Evolutionary conservation across 306 rosid genomes (phyloP).

Genomic region (Cotoneaster glaucophyllus): DNA sequence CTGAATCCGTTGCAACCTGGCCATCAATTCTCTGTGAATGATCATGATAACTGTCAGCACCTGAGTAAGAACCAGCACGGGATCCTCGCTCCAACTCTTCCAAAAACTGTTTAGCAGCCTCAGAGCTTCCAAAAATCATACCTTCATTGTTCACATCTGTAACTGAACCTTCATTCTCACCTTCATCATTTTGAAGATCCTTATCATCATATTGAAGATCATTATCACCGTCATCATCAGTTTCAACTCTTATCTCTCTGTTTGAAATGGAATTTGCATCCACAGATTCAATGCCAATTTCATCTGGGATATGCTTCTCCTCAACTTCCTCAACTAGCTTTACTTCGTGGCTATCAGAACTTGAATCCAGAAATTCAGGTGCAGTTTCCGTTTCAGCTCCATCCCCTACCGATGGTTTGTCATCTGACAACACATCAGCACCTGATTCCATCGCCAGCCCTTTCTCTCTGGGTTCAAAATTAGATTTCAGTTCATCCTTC

Average conservation of each 20-base stretch:
- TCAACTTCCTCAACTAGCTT: slow-evolving; percentile 30
- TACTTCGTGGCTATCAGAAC: slow-evolving; percentile 17
- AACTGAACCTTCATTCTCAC: slow-evolving; percentile 30
- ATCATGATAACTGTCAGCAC: slow-evolving; percentile 48
- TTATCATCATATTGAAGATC: not conserved
- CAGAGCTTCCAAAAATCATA: slow-evolving; percentile 59
- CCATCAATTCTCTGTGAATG: slow-evolving; percentile 69
- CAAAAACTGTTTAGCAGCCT: slow-evolving; percentile 53
- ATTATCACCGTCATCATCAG: not conserved
- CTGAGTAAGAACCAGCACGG: slow-evolving; percentile 39
- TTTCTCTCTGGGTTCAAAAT: slow-evolving; percentile 8
- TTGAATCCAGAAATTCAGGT: slow-evolving; percentile 20
- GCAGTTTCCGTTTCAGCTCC: slow-evolving; percentile 1
- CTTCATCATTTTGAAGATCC: slow-evolving; percentile 24
- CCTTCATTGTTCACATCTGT: slow-evolving; percentile 58
- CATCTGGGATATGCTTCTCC: slow-evolving; percentile 22
- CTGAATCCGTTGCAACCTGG: slow-evolving; percentile 80
- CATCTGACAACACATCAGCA: not conserved
- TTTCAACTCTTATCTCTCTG: not conserved
- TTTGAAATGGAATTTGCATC: not conserved
- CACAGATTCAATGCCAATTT: slow-evolving; percentile 16
- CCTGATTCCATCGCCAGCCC: not conserved
- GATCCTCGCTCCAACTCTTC: slow-evolving; percentile 63
- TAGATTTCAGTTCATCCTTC: slow-evolving; percentile 17
- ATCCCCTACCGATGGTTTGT: not conserved